These are phyloP conservation scores for Arthrinium phaeospermum DNA, from an alignment of 2,329 filamentous ascomycete species.

Conservation along the genomic window DNA sequence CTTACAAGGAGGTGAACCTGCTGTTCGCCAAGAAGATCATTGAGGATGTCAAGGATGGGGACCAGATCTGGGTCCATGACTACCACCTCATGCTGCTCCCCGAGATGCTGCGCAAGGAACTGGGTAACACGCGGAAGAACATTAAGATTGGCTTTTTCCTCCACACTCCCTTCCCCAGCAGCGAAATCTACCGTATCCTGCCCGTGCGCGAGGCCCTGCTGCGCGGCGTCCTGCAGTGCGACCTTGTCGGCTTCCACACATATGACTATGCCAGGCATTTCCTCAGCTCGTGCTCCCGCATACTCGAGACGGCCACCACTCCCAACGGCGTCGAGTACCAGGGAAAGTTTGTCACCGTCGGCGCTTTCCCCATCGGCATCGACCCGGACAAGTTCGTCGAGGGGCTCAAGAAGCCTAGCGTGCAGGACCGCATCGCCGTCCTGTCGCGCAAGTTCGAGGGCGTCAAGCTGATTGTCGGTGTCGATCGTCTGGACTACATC, in stretches of 20 bases:
- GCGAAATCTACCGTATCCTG: constrained; percentile 94
- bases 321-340: constrained; percentile 93
- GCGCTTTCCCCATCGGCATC: constrained; percentile 97
- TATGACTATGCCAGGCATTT: constrained; percentile 99
- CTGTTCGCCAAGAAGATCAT: constrained; percentile 89
- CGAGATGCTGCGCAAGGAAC: constrained; percentile 90
- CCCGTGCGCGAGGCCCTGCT: constrained; percentile 91
- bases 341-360: constrained; percentile 86
- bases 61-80: constrained; percentile 97
- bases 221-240: constrained; percentile 86
- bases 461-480: constrained; percentile 94
- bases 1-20: constrained; percentile 91
- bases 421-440: constrained; percentile 84
- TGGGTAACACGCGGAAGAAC: constrained; percentile 81
- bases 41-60: constrained; percentile 87
- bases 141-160: constrained; percentile 98
- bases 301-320: constrained; percentile 81
- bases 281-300: constrained; percentile 93
- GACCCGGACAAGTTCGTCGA: constrained; percentile 96
- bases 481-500: constrained; percentile 97
- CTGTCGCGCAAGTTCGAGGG: constrained; percentile 92
- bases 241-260: constrained; percentile 96
- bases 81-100: constrained; percentile 98
- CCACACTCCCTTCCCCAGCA: constrained; percentile 95
- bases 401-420: constrained; percentile 81